Conservation (phyloP, 2,329 filamentous ascomycete genomes). For the Volutella citrinella region DNA sequence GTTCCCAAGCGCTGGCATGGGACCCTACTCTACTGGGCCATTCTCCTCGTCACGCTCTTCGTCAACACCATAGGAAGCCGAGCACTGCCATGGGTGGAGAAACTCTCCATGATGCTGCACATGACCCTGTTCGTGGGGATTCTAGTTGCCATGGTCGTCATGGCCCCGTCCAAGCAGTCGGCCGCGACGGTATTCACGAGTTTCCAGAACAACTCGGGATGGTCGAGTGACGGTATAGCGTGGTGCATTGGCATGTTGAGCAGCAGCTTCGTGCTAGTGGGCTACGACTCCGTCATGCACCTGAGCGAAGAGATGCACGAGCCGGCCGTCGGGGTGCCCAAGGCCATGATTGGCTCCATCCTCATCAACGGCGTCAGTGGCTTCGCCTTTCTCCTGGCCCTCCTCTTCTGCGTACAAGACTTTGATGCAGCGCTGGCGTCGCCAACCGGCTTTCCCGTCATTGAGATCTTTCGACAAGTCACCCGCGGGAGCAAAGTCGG, state of each 20-base stretch:
- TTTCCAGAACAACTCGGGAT: conserved; percentile 18
- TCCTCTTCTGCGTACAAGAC: conserved; percentile 16
- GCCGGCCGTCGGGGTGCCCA: conserved; percentile 7
- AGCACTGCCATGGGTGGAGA: conserved; percentile 13
- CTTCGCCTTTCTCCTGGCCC: conserved; percentile 9
- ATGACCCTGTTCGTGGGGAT: conserved; percentile 11
- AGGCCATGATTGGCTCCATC: conserved; percentile 13
- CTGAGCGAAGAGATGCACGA: conserved; percentile 19
- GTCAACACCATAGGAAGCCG: conserved; percentile 14
- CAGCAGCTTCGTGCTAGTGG: conserved; percentile 16
- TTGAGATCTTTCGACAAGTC: conserved; percentile 13
- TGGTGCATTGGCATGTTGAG: conserved; percentile 18
- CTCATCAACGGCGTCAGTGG: conserved; percentile 13
- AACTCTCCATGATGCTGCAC: conserved; percentile 10
- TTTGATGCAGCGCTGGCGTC: conserved; percentile 7
- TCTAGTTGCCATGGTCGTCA: conserved; percentile 8
- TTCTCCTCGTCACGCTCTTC: conserved; percentile 2
- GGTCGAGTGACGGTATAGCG: conserved; percentile 11
- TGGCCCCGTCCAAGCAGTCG: conserved; percentile 11
- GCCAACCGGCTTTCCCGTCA: conserved; percentile 14
- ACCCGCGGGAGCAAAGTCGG: conserved; percentile 5
- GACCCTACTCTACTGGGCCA: conserved; percentile 15
- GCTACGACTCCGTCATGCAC: conserved; percentile 17
- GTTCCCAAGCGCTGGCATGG: conserved; percentile 14
- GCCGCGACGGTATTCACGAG: conserved; percentile 10